Evolutionary conservation across 2,329 filamentous ascomycete species (phyloP), one percentile per base, ranked within the genome.

Genomic region (Cladophialophora immunda): DNA sequence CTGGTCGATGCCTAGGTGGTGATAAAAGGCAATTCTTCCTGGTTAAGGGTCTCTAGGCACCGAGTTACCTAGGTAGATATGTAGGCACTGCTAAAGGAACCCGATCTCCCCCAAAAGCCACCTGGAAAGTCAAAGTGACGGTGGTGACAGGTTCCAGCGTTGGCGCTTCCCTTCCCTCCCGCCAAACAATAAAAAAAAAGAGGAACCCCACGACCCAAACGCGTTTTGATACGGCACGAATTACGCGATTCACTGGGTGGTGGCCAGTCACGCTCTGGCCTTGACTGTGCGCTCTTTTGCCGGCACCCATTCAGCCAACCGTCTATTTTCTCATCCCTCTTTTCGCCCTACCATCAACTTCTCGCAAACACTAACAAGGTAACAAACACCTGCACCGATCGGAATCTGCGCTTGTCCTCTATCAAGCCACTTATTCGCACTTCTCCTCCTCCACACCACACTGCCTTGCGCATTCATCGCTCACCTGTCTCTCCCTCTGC

Each of bases 201-300:
- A 34, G 32, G n/a, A 36, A 53, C 45, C n/a, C 41, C 41, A 53
- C 58, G 45, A 61, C 29, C 15, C 52, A 61, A 61, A 61, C 58
- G 58, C 58, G 58, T 47, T 61, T 36, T 50, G 29, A 27, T 38
- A 19, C 29, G 38, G 38, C 34, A 47, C 52, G 45, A 47, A 61
- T 61, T 61, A 61, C 58, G 58, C 58, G 58, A 61, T 61, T 61
- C 32, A 61, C 41, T 61, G 58, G 58, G n/a, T 11, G 29, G 38
- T 53, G 47, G 47, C 45, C 58, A 53, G 58, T 61, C 58, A 61
- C 45, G 27, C 32, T 25, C 47, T n/a, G 45, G 17, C 58, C 19
- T 47, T 45, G 15, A 50, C 27, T 47, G 58, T 53, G 58, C 58
- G 45, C 45, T 38, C 32, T 38, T 57, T 36, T n/a, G 17, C 29